A percentile compares a stretch with the other conserved stretches of the same genome.
These are phyloP conservation scores for Gloeopeniophorella convolvens DNA, from an alignment of 768 basidiomycete genomes.

Conservation along the genomic window DNA sequence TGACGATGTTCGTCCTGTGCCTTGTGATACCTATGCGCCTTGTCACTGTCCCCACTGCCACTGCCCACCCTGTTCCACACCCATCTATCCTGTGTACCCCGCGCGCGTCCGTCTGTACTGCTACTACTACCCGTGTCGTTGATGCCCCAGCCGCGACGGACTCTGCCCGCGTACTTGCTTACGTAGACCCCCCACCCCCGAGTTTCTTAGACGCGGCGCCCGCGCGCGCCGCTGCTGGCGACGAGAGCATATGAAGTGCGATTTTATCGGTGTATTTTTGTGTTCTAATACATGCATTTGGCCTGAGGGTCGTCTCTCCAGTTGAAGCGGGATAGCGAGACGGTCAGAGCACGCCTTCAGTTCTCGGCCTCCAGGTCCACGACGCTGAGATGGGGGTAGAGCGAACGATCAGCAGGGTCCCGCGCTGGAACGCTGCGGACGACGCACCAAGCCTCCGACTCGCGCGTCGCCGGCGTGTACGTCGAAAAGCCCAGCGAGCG, in stretches of 20 bases:
- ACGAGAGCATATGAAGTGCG: neutral
- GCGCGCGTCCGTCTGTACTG: conserved; percentile 12
- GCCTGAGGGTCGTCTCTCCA: no score
- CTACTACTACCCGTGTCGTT: neutral
- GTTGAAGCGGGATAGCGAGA: no score
- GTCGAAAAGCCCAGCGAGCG: conserved; percentile 82
- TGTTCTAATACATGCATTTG: neutral
- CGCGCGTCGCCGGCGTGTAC: conserved; percentile 78
- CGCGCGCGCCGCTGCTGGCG: neutral
- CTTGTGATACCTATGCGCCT: no score
- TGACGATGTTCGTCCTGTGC: no score
- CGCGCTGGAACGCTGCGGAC: neutral
- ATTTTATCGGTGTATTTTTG: conserved; percentile 11
- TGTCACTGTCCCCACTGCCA: no score
- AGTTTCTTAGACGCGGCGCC: neutral
- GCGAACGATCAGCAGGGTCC: neutral
- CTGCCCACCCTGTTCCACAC: no score
- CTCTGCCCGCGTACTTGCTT: neutral
- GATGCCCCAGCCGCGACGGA: neutral
- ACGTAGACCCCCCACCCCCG: neutral
- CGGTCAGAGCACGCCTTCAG: neutral
- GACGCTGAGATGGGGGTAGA: conserved; percentile 1
- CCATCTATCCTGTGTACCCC: no score
- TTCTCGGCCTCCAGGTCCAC: conserved; percentile 16
- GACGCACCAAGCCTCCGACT: conserved; percentile 78